Evolutionary conservation across 257 asterid species (phyloP), one percentile per base, ranked within the genome.

Genomic region (Misopates orontium): DNA sequence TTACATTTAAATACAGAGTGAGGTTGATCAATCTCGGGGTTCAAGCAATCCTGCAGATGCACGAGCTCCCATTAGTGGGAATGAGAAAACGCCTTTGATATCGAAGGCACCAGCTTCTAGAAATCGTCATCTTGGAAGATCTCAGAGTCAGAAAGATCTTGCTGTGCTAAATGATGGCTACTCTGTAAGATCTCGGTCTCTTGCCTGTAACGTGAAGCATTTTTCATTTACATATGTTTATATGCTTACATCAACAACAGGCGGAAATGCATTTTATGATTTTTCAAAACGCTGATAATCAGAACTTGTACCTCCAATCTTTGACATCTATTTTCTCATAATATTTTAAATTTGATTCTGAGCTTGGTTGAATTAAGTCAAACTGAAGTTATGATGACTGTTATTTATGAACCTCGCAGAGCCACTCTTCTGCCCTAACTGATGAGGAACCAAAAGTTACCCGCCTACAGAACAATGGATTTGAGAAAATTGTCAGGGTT

Each of bases 401-500:
- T 47, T 50, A 21, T 70, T 60, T 59, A 41, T 73, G 67, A 28
- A 73, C 41, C 71, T 80, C 25, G 57, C 80, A 88, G 97, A 91
- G 96, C 64, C 90, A 91, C 47, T 86, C 93, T 60, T 88, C 93
- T 67, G 87, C 80, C 32, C 71, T 84, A 75, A 84, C 97, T 51
- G 96, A 91, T 62, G 97, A 88, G 58, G 96, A 91, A 45, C 69
- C 80, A 55, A 86, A 78, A 78, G 91, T 78, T 72, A 64, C 78
- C 75, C 78, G 57, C 72, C 56, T 68, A 63, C 78, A 78, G 64
- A 82, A 73, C 83, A 68, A 76, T 70, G 89, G 84, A 73, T 79
- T 59, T 40, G 91, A 80, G 86, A 88, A 85, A 85, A 84, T 85
- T 61, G 83, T 91, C 78, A 82, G 66, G 60, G 74, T 89, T 68